These are phyloP conservation scores for Apiotrichum porosum DNA, from an alignment of 1,284 basidiomycete genomes.

Conservation along the genomic window DNA sequence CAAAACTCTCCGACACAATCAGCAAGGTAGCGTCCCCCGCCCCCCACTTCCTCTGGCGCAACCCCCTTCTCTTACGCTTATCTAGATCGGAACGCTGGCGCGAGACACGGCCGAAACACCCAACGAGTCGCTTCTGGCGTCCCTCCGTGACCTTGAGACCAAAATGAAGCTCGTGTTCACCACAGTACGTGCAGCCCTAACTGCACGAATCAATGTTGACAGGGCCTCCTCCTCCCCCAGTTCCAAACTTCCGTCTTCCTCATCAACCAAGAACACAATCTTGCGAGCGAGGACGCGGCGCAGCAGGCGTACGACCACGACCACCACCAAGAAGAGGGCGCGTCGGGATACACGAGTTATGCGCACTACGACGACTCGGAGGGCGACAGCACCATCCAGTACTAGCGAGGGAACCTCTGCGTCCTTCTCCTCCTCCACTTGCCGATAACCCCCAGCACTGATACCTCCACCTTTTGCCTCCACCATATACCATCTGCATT, in stretches of 20 bases:
- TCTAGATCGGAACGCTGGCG: conserved; percentile 47
- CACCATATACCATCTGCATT: background rate
- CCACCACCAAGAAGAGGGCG: background rate
- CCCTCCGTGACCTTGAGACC: conserved; percentile 76
- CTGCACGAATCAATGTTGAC: too few species aligned
- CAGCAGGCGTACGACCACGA: background rate
- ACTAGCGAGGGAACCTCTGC: background rate
- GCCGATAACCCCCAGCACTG: background rate
- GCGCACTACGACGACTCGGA: conserved; percentile 77
- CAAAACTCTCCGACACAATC: conserved; percentile 64
- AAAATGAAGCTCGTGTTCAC: conserved; percentile 94
- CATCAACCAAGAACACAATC: conserved; percentile 62
- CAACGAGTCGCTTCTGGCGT: conserved; percentile 68
- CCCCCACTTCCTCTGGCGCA: too few species aligned
- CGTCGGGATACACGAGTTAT: background rate
- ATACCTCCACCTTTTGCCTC: background rate
- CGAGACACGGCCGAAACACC: conserved; percentile 56
- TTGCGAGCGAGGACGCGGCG: background rate
- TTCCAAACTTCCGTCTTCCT: conserved; percentile 95
- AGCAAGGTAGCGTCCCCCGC: conserved; percentile 54
- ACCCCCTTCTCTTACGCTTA: too few species aligned
- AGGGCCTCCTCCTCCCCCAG: conserved; percentile 53
- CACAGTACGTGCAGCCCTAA: conserved; percentile 59
- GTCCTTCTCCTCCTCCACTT: background rate
- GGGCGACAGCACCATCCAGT: conserved; percentile 4